Evolutionary conservation across 148 eudicot species (phyloP), one percentile per base, ranked within the genome.

Genomic region (Rheum nobile): DNA sequence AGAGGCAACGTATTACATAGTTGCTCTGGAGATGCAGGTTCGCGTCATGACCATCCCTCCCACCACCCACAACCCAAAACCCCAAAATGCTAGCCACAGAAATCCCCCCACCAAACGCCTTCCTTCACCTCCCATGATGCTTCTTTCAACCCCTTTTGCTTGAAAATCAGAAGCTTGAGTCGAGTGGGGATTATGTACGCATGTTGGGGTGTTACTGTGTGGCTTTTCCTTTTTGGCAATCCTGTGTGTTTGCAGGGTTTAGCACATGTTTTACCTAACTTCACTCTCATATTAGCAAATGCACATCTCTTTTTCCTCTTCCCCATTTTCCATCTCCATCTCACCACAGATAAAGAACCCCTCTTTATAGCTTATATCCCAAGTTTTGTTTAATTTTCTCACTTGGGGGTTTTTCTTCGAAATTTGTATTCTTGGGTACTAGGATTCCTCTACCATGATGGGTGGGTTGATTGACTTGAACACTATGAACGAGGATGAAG

Each of bases 241-340:
- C 80, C 84, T 61, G 84, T 81, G 78, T n/a, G 78, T 78, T 83
- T 76, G 74, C 86, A 83, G 82, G 63, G n/a, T 83, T 80, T 76
- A 78, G 84, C 76, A 78, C 82, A 80, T 80, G 83, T 83, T 82
- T 80, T 79, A 71, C 86, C 84, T 79, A 76, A 79, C 84, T 84
- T 78, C 8, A 81, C 34, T 42, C 78, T 34, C 74, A 79, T 84
- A 81, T 75, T 79, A 84, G 86, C 78, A 84, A 81, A 69, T 71
- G 73, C 85, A 67, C 80, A 74, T 46, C 78, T 75, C 69, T 75
- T 44, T 35, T n/a, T n/a, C n/a, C n/a, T n/a, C n/a, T n/a, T n/a
- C n/a, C n/a, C n/a, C n/a, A n/a, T n/a, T n/a, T 77, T 74, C 22
- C 71, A 54, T 71, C 69, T 34, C 43, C 32, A 32, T 54, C 16